These are phyloP conservation scores for Leishmania guyanensis DNA, from an alignment of 208 protist genomes.

Conservation along the genomic window DNA sequence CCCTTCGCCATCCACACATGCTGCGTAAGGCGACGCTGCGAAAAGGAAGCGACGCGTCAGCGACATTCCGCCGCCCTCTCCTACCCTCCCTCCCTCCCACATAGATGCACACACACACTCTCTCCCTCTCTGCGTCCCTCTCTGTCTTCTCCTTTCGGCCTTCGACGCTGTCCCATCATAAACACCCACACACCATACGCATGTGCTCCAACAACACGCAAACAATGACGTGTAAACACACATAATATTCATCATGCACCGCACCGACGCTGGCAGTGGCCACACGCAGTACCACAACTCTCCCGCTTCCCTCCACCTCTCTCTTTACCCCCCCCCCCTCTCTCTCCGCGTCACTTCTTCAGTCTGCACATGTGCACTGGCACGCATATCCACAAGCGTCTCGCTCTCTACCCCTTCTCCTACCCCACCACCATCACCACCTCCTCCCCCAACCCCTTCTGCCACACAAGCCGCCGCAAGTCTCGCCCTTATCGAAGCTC, in stretches of 20 bases:
- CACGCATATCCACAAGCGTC: not conserved
- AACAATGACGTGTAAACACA: not conserved
- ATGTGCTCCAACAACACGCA: not conserved
- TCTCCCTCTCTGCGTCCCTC: not conserved
- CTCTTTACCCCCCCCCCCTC: not conserved
- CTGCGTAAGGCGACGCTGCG: not conserved
- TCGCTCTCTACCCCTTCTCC: not conserved
- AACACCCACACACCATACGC: not conserved
- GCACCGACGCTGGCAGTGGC: not conserved
- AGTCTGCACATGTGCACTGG: not conserved
- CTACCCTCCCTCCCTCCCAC: not conserved
- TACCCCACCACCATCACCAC: not conserved
- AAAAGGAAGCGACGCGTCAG: not conserved
- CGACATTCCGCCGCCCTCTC: not conserved
- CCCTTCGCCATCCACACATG: not conserved
- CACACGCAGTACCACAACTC: slow-evolving; percentile 8
- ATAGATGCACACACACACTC: not conserved
- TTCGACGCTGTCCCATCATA: not conserved
- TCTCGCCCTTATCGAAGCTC: not conserved
- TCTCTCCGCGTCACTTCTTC: not conserved
- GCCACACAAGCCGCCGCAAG: not conserved
- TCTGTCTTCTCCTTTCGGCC: not conserved
- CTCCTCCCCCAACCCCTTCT: not conserved
- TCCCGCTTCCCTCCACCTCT: slow-evolving; percentile 1
- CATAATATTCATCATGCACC: not conserved